Conservation (phyloP, 345 rosid species). For the Camelina neglecta region DNA sequence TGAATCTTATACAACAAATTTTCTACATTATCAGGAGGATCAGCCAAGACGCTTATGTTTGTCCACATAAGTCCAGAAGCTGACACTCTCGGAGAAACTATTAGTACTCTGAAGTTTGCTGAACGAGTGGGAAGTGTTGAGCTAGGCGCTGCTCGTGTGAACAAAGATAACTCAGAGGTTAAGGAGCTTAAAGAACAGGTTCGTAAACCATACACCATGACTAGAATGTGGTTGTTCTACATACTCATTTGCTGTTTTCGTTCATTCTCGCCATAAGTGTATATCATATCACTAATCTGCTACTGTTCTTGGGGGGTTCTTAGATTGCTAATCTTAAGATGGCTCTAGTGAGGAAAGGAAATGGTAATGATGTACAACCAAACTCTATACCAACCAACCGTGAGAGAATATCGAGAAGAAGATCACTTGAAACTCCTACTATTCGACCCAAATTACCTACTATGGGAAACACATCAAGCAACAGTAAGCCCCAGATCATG, state of each 20-base stretch:
- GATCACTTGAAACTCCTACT: slow-evolving; percentile 56
- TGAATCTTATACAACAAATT: slow-evolving; percentile 15
- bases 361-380: slow-evolving; percentile 48
- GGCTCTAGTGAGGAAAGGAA: slow-evolving; percentile 71
- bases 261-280: not conserved
- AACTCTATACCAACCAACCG: slow-evolving; percentile 51
- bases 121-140: slow-evolving; percentile 95
- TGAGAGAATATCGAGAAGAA: slow-evolving; percentile 51
- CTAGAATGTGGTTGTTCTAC: not conserved
- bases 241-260: not conserved
- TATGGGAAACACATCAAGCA: slow-evolving; percentile 46
- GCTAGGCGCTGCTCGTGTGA: slow-evolving; percentile 92
- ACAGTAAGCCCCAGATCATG: slow-evolving; percentile 54
- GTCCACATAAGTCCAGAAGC: slow-evolving; percentile 89
- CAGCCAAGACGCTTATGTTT: slow-evolving; percentile 98
- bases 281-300: slow-evolving; percentile 5
- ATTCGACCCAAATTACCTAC: slow-evolving; percentile 52
- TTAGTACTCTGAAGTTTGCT: slow-evolving; percentile 96
- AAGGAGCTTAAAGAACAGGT: slow-evolving; percentile 95
- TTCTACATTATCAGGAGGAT: slow-evolving; percentile 66
- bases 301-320: slow-evolving; percentile 12
- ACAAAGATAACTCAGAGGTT: slow-evolving; percentile 76
- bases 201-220: slow-evolving; percentile 6
- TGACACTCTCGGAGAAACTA: slow-evolving; percentile 81
- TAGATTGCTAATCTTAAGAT: slow-evolving; percentile 79